Evolutionary conservation across 179 eudicot genomes (phyloP).

Genomic region (Spinacia oleracea): DNA sequence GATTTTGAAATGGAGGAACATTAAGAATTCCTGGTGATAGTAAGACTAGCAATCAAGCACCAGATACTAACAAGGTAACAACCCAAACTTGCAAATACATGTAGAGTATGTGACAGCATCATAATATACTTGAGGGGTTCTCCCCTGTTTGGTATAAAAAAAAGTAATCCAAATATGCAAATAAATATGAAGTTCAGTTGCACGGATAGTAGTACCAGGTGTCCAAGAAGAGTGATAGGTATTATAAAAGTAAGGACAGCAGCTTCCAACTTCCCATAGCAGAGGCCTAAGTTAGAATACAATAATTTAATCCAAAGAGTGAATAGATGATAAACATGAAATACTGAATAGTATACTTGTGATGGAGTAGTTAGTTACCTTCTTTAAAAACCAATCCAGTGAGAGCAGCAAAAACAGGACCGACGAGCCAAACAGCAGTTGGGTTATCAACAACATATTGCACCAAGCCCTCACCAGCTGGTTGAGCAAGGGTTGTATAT

Average conservation of each 20-base stretch:
- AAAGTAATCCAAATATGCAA: background rate
- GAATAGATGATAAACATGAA: too few relatives aligned
- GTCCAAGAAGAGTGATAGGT: constrained; percentile 79
- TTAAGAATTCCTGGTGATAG: too few relatives aligned
- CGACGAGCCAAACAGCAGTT: constrained; percentile 77
- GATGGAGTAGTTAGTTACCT: constrained; percentile 41
- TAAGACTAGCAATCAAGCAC: too few relatives aligned
- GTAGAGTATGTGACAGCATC: background rate
- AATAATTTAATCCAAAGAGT: background rate
- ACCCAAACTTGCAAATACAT: too few relatives aligned
- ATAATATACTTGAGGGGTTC: background rate
- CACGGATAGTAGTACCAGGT: constrained; percentile 57
- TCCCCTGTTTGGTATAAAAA: background rate
- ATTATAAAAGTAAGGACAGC: constrained; percentile 73
- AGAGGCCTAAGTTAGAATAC: constrained; percentile 57
- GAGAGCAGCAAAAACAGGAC: constrained; percentile 84
- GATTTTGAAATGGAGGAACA: background rate
- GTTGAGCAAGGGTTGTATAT: constrained; percentile 57
- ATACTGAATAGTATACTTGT: too few relatives aligned
- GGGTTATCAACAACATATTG: constrained; percentile 67
- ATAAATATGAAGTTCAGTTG: background rate
- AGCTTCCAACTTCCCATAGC: constrained; percentile 97
- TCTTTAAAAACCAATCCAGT: constrained; percentile 94
- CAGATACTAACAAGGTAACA: too few relatives aligned
- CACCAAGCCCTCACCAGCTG: constrained; percentile 57